These are phyloP conservation scores for Aspergillus sp. DNA, from an alignment of 2,329 filamentous ascomycete species.

Conservation along the genomic window DNA sequence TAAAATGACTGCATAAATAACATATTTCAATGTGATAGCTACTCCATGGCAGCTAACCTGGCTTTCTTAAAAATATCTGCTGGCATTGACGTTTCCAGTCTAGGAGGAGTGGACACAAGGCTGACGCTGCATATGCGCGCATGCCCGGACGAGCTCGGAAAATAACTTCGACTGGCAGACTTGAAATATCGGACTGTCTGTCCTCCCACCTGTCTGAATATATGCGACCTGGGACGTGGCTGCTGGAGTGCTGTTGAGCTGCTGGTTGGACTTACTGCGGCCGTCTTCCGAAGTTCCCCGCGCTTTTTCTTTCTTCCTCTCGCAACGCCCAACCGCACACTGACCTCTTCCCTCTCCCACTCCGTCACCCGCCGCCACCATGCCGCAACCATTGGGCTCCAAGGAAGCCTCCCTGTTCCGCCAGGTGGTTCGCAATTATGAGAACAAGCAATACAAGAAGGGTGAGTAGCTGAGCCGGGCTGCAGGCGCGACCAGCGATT, in stretches of 20 bases:
- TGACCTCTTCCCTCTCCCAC: conserved; percentile 13
- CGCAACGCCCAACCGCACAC: conserved; percentile 24
- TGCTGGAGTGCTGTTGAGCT: not conserved
- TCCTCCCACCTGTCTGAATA: too few relatives aligned
- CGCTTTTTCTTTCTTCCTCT: conserved; percentile 29
- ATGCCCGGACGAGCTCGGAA: too few relatives aligned
- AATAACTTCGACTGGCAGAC: too few relatives aligned
- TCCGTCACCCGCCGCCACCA: conserved; percentile 25
- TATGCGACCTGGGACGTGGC: not conserved
- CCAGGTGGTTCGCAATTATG: conserved; percentile 89
- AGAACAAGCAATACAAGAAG: conserved; percentile 97
- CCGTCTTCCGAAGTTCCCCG: conserved; percentile 9
- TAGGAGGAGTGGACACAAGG: too few relatives aligned
- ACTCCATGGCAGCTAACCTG: too few relatives aligned
- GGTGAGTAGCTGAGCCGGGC: conserved; percentile 33
- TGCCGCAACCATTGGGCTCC: conserved; percentile 46
- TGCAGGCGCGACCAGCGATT: conserved; percentile 1
- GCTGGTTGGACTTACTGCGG: too few relatives aligned
- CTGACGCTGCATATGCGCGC: too few relatives aligned
- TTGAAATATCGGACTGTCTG: not conserved
- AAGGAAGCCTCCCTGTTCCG: conserved; percentile 94
- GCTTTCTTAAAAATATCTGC: too few relatives aligned
- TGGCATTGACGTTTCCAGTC: too few relatives aligned
- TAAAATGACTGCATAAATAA: too few relatives aligned
- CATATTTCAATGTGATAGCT: too few relatives aligned